Evolutionary conservation across 345 rosid species (phyloP).

Genomic region (Aquilaria malaccensis): DNA sequence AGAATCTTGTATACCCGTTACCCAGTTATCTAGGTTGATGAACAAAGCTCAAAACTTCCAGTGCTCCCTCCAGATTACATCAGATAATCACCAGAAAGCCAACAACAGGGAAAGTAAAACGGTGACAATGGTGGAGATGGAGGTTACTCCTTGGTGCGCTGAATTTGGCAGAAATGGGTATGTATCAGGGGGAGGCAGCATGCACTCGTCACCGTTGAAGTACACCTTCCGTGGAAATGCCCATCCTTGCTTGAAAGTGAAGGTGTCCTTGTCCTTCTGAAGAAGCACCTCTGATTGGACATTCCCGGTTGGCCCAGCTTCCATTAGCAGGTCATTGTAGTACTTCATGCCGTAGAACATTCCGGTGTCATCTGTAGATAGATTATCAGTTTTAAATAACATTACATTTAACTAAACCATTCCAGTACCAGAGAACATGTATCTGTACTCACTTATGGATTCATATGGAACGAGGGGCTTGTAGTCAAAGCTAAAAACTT

Average conservation of each 20-base stretch:
- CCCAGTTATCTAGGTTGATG: background rate
- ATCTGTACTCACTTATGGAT: constrained; percentile 46
- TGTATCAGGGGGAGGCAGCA: constrained; percentile 79
- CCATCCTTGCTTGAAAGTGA: constrained; percentile 89
- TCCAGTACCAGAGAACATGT: background rate
- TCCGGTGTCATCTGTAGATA: constrained; percentile 71
- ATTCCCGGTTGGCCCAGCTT: constrained; percentile 83
- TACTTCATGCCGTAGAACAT: constrained; percentile 76
- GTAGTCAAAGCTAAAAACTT: constrained; percentile 86
- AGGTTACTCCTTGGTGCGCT: constrained; percentile 19
- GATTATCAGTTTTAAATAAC: background rate
- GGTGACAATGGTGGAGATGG: constrained; percentile 22
- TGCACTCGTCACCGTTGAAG: constrained; percentile 90
- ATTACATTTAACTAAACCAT: no score
- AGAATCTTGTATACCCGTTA: background rate
- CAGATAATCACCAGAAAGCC: constrained; percentile 24
- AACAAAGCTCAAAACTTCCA: constrained; percentile 1
- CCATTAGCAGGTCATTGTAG: constrained; percentile 79
- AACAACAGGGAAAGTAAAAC: constrained; percentile 25
- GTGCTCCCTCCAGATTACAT: background rate
- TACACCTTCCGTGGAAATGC: constrained; percentile 86
- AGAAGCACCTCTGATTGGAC: constrained; percentile 83
- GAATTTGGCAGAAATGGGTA: constrained; percentile 78
- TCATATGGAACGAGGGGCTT: constrained; percentile 65
- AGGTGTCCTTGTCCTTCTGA: constrained; percentile 69